Evolutionary conservation across 345 rosid species (phyloP).

Genomic region (Eucalyptus rudis): DNA sequence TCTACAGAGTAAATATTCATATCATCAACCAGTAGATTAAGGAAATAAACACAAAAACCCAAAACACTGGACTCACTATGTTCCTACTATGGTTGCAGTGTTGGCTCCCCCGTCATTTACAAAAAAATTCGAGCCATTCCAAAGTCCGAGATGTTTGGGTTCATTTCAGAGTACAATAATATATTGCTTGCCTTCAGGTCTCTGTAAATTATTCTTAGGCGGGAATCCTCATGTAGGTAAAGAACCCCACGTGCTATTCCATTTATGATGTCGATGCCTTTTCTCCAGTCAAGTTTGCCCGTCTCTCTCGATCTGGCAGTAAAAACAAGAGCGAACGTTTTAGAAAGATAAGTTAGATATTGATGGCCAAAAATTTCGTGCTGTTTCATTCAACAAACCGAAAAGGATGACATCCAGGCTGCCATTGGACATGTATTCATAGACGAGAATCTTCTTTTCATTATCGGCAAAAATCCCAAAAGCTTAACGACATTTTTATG

Average conservation of each 20-base stretch:
- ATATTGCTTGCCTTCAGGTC: conserved; percentile 52
- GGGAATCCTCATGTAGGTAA: conserved; percentile 39
- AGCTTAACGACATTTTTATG: conserved; percentile 39
- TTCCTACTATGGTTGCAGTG: conserved; percentile 31
- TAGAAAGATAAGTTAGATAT: not conserved
- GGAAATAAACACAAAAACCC: not conserved
- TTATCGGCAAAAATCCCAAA: conserved; percentile 28
- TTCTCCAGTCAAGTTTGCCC: conserved; percentile 1
- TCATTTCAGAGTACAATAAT: conserved; percentile 25
- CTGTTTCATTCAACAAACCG: conserved; percentile 6
- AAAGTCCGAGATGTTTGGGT: conserved; percentile 43
- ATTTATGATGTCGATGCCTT: not conserved
- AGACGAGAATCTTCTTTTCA: conserved; percentile 25
- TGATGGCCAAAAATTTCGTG: not conserved
- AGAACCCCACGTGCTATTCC: conserved; percentile 14
- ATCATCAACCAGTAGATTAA: not conserved
- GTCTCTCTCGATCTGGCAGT: not conserved
- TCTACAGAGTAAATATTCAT: no score
- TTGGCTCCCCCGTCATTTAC: conserved; percentile 14
- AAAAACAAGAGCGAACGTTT: no score
- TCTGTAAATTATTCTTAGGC: conserved; percentile 27
- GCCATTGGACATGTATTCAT: conserved; percentile 45
- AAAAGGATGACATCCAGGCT: conserved; percentile 21
- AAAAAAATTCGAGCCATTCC: conserved; percentile 34
- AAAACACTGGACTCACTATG: conserved; percentile 11